Percentiles rank a stretch among this genome's conserved stretches.
Conservation (phyloP, 257 asterid genomes). For the Gentiana dahurica region DNA sequence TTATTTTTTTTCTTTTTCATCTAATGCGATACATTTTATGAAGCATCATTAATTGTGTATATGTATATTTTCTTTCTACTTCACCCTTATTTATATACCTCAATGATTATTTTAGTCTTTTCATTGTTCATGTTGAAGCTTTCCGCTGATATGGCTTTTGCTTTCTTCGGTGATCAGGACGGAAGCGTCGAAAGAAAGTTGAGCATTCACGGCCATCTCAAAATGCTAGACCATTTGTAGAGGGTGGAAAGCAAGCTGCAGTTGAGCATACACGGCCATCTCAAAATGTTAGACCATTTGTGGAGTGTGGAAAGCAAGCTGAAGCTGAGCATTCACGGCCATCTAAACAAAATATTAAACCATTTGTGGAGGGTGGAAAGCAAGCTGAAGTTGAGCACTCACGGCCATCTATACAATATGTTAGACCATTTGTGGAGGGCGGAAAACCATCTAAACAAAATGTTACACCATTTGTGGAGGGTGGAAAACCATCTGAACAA, state of each 20-base stretch:
- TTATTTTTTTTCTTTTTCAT: not conserved
- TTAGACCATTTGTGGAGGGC: no score
- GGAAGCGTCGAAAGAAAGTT: conserved; percentile 25
- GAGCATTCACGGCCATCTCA: conserved; percentile 1
- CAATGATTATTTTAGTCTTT: no score
- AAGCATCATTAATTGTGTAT: no score
- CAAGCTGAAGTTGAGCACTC: no score
- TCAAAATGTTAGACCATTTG: no score
- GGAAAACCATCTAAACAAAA: no score
- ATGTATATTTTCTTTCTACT: no score
- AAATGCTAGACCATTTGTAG: not conserved
- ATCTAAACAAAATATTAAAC: conserved; percentile 12
- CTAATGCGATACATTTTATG: no score
- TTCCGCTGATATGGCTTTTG: not conserved
- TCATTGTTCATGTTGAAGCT: not conserved
- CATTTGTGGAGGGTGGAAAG: conserved; percentile 3
- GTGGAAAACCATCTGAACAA: conserved; percentile 13
- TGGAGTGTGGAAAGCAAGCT: not conserved
- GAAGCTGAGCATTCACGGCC: conserved; percentile 7
- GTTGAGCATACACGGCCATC: not conserved
- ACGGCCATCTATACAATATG: no score
- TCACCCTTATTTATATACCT: no score
- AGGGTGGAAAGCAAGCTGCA: not conserved
- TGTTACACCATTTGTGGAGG: not conserved
- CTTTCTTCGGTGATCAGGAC: conserved; percentile 16